Percentiles rank a stretch among this genome's conserved stretches.
These are phyloP conservation scores for Sporobolus alterniflorus DNA, from an alignment of 202 grass and related monocot genomes.

Conservation along the genomic window DNA sequence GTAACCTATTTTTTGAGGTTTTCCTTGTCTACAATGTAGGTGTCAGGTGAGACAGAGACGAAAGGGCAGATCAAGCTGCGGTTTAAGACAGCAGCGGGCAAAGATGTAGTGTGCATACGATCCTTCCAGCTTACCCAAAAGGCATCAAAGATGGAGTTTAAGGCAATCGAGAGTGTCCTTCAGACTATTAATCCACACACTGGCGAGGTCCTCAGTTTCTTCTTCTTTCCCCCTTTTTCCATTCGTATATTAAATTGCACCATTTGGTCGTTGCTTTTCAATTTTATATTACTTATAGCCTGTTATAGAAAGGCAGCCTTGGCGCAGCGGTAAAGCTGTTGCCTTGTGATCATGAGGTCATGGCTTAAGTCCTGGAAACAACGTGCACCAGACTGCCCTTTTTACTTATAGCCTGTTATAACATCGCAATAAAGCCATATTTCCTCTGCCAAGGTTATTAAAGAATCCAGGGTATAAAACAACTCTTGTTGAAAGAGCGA, in stretches of 20 bases:
- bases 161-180: constrained; percentile 94
- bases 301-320: no score
- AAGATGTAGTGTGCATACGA: constrained; percentile 96
- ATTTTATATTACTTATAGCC: neutral
- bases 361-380: no score
- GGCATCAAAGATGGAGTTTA: constrained; percentile 99
- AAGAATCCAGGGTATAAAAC: constrained; percentile 1
- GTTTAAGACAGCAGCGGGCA: constrained; percentile 93
- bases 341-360: no score
- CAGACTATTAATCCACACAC: constrained; percentile 99
- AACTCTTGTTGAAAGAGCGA: neutral
- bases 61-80: constrained; percentile 93
- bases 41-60: constrained; percentile 94
- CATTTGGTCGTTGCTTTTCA: neutral
- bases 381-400: no score
- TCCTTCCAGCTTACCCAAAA: constrained; percentile 99
- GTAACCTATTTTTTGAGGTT: neutral
- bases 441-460: neutral
- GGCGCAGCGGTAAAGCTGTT: no score
- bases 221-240: neutral
- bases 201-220: constrained; percentile 62
- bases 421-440: neutral
- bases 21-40: constrained; percentile 52
- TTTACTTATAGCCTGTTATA: neutral
- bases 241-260: constrained; percentile 27